phyloP scores from a whole-genome alignment of 305 asterid species.

The Salvia sclarea region DNA sequence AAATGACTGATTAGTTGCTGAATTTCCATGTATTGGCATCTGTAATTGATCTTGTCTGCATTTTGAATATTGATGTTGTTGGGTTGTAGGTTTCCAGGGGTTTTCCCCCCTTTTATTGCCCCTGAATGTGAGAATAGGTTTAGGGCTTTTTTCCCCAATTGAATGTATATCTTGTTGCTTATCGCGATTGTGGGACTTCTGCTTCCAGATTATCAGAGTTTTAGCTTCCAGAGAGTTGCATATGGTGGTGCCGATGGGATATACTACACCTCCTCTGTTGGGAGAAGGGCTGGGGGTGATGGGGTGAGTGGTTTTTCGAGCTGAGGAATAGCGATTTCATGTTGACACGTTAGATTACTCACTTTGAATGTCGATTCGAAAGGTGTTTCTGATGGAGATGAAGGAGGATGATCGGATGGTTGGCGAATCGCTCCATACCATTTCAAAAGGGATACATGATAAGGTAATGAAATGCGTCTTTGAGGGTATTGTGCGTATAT shows the following conservation, averaged over 20 bases:
- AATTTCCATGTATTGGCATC: background rate
- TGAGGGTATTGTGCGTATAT: background rate
- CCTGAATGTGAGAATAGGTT: background rate
- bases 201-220: conserved; percentile 49
- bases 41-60: background rate
- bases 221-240: conserved; percentile 57
- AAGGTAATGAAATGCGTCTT: conserved; percentile 45
- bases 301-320: conserved; percentile 60
- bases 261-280: conserved; percentile 62
- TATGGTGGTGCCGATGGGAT: conserved; percentile 66
- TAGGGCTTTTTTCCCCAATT: background rate
- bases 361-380: conserved; percentile 8
- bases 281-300: conserved; percentile 65
- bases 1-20: background rate
- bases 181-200: conserved; percentile 23
- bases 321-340: background rate
- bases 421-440: conserved; percentile 72
- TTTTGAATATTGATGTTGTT: background rate
- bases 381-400: conserved; percentile 75
- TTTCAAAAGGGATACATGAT: conserved; percentile 69
- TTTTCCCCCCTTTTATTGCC: background rate
- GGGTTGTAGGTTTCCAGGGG: background rate
- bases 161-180: background rate
- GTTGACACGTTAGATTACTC: background rate
- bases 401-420: conserved; percentile 66